Base-by-base conservation (phyloP, 2,329 filamentous ascomycete genomes). In the Emergomyces pasteurianus region DNA sequence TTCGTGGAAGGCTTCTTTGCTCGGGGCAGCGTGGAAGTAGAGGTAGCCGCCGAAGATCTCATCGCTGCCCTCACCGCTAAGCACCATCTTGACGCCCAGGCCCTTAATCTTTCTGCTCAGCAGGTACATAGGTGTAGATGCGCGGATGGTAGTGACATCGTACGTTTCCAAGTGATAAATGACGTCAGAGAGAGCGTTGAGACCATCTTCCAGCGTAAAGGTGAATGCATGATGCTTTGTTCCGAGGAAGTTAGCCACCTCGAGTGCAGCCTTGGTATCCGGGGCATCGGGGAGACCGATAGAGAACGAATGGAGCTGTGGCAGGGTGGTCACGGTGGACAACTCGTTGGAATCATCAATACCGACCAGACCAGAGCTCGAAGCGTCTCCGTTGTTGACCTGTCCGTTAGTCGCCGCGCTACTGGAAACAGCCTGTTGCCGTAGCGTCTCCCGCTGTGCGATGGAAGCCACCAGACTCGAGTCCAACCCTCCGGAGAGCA, bases 1-100 rank as follows among this genome's bases (percentile, higher is more conserved):
- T 73, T 88, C 86, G 79, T 99, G 94, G 81, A 99, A 95, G n/a
- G 86, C 88, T 69, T 88, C 84, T 80, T 88, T 92, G 81, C 90
- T 83, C 26, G 94, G 94, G 1, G 94, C 94, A 63, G 87, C 89
- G 77, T 96, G 91, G 85, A 99, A 99, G 82, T 99, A 99, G 23
- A 99, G 85, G 77, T 99, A 99, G 59, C 94, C 94, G 65, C 94
- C 94, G 68, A 97, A 97, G 74, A 96, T 96, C 79, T 99, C 94
- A 75, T 99, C 94, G 71, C 89, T 94, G 57, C 94, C 94, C 78
- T 99, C 94, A 64, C 94, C 94, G 70, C 89, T 95, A 64, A 99
- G 83, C 61, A 99, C 94, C 94, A 99, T 99, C 85, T 99, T 99
- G 72, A 99, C 89, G 65, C 94, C 94, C 86, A 96, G 92, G 42